Base-by-base conservation (phyloP, 2,329 filamentous ascomycete genomes). In the Coniochaeta sp. region DNA sequence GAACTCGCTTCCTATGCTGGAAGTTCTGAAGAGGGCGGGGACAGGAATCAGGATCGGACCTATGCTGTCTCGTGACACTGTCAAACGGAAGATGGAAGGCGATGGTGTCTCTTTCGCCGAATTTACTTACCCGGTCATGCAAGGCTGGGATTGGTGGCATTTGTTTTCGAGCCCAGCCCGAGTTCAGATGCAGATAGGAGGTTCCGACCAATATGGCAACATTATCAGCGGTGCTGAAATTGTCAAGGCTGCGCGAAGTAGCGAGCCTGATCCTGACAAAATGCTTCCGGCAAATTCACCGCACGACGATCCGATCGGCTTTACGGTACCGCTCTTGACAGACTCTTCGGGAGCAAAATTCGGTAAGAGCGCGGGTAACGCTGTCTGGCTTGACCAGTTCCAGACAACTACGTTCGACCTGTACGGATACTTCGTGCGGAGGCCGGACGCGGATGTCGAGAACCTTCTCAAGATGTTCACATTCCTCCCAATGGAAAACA, bases 91-190 rank as follows among this genome's bases (percentile, higher is more conserved):
- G 69, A 82, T 98, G 79, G 87, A 87, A 59, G 91, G 91, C 40
- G 90, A 95, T 64, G 96, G 95, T 67, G 93, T 99, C 89, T 96
- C 93, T 0, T 89, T 96, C 68, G 88, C 91, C 38, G 95, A 99
- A 71, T 96, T 99, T 73, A 84, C 87, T 47, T 99, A 99, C 70
- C 95, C 96, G 1, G 76, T 99, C 17, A 85, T 98, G 68, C 95
- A 99, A 72, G 92, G 89, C 24, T 98, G 93, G 89, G 95, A 99
- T 72, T 99, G 93, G 85, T 98, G 91, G 90, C 82, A 90, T 66
- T 82, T 98, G 76, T 96, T 90, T 74, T 34, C 28, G 2, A 72
- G 67, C 63, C 81, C 84, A 55, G 79, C 81, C 26, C 82, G 82
- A 56, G 81, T 92, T 11, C 88, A 93, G 70, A 83, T 98, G 71